These are phyloP conservation scores for Zygosaccharomyces sapae DNA, from an alignment of 1,139 yeast species.

Conservation along the genomic window DNA sequence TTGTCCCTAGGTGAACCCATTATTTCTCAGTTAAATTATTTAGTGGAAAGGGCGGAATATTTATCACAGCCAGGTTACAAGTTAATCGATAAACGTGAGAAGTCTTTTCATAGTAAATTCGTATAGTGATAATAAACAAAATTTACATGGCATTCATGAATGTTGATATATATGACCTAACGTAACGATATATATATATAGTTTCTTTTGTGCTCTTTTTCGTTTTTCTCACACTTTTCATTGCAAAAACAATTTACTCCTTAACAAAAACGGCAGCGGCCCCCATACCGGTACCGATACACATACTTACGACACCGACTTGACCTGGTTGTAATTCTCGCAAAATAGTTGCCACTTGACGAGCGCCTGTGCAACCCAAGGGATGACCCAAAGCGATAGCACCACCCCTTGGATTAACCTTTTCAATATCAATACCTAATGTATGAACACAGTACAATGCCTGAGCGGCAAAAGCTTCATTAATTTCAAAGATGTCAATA, in stretches of 20 bases:
- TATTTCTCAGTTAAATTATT: conserved; percentile 11
- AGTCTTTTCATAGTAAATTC: conserved; percentile 6
- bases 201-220: no score
- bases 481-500: conserved; percentile 74
- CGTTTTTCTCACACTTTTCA: no score
- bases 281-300: conserved; percentile 98
- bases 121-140: no score
- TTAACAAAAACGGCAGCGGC: conserved; percentile 83
- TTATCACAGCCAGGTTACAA: conserved; percentile 10
- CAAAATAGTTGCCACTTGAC: conserved; percentile 85
- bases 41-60: conserved; percentile 11
- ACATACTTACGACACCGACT: conserved; percentile 90
- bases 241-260: conserved; percentile 44
- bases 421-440: conserved; percentile 61
- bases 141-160: neutral
- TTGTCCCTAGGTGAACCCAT: conserved; percentile 8
- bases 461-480: conserved; percentile 96
- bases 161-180: neutral
- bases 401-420: conserved; percentile 90
- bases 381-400: conserved; percentile 97
- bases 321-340: conserved; percentile 76
- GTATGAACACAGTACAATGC: conserved; percentile 70
- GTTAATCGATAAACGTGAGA: conserved; percentile 11
- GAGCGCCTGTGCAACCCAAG: conserved; percentile 91
- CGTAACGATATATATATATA: neutral